Evolutionary conservation across 331 rosid species (phyloP).

Genomic region (Prunus yedoensis): DNA sequence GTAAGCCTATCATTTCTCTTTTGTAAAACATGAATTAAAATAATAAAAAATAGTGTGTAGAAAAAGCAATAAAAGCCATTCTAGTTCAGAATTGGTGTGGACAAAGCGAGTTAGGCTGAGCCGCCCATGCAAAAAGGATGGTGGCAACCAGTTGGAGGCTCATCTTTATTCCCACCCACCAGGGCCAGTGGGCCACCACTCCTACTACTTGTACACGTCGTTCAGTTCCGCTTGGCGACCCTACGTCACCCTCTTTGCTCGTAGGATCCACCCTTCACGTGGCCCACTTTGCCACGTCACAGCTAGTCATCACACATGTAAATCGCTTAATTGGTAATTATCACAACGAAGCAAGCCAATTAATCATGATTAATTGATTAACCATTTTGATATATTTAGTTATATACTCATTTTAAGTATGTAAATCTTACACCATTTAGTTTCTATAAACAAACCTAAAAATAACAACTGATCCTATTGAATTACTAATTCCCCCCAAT

Average conservation of each 20-base stretch:
- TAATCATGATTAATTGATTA: too few species aligned
- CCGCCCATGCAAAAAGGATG: background rate
- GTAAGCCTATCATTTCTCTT: rapidly evolving
- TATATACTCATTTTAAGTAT: too few species aligned
- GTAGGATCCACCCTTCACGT: background rate
- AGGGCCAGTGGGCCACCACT: background rate
- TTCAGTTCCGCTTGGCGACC: background rate
- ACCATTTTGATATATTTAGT: too few species aligned
- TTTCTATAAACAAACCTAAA: too few species aligned
- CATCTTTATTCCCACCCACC: background rate
- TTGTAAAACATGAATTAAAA: too few species aligned
- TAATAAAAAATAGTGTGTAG: too few species aligned
- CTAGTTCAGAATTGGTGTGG: background rate
- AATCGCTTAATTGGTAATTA: background rate
- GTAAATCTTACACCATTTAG: too few species aligned
- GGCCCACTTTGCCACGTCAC: background rate
- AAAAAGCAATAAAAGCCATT: background rate
- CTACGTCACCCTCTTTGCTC: background rate
- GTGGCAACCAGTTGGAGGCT: background rate
- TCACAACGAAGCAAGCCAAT: background rate
- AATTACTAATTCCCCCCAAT: too few species aligned
- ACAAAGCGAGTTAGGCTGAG: background rate
- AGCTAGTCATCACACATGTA: background rate
- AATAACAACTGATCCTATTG: rapidly evolving
- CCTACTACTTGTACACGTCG: background rate